Percentiles rank a stretch among this genome's conserved stretches.
Evolutionary conservation across 1,139 yeast species (phyloP).

Genomic region (Suhomyces yuchorum): DNA sequence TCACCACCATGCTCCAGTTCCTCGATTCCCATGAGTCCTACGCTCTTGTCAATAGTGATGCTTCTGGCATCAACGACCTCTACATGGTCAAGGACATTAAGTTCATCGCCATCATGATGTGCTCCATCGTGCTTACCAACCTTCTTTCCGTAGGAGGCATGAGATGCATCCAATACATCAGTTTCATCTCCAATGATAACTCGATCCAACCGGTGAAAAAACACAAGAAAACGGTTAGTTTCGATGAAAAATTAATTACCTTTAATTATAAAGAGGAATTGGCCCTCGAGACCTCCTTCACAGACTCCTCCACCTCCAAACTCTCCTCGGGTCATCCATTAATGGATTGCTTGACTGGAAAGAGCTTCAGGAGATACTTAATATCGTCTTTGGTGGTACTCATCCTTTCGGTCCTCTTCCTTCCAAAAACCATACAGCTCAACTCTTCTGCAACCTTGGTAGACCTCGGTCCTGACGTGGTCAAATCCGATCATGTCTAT

Average conservation of each 20-base stretch:
- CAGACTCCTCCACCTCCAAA: slow-evolving; percentile 5
- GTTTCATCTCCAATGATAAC: slow-evolving; percentile 15
- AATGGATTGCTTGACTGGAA: slow-evolving; percentile 1
- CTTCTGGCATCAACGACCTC: slow-evolving; percentile 6
- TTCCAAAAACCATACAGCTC: slow-evolving; percentile 22
- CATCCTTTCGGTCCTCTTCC: slow-evolving; percentile 11
- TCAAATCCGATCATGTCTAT: slow-evolving; percentile 30
- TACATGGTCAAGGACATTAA: slow-evolving; percentile 18
- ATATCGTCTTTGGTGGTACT: neutral
- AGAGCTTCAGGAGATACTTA: neutral
- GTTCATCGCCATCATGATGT: slow-evolving; percentile 15
- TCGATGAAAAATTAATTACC: slow-evolving; percentile 21
- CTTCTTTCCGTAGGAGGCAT: slow-evolving; percentile 19
- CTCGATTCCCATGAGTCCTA: slow-evolving; percentile 6
- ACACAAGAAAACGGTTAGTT: slow-evolving; percentile 22
- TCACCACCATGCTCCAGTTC: slow-evolving; percentile 4
- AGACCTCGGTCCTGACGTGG: slow-evolving; percentile 10
- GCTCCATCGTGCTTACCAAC: slow-evolving; percentile 17
- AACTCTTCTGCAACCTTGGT: slow-evolving; percentile 23
- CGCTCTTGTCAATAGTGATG: slow-evolving; percentile 8
- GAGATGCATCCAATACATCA: slow-evolving; percentile 20
- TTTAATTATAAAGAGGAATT: slow-evolving; percentile 17
- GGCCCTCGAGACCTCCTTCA: slow-evolving; percentile 2
- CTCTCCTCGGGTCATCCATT: slow-evolving; percentile 2
- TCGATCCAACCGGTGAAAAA: slow-evolving; percentile 7